Conservation (phyloP, 257 asterid species). For the Lycium barbarum region DNA sequence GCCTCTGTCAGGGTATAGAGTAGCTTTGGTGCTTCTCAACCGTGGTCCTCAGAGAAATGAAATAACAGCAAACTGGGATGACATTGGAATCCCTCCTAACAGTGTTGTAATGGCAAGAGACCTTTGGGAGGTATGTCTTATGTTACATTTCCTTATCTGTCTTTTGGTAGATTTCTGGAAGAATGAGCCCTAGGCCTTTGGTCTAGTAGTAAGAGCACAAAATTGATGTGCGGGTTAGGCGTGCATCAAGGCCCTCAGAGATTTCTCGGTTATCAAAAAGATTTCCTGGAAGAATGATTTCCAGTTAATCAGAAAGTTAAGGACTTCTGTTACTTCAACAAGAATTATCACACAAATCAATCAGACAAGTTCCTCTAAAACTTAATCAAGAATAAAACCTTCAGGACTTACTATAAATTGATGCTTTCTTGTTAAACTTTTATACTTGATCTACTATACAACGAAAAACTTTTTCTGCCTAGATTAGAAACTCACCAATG, state of each 20-base stretch:
- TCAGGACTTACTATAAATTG: background rate
- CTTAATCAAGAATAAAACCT: background rate
- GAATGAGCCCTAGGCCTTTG: background rate
- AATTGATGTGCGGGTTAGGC: background rate
- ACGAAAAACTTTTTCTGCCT: background rate
- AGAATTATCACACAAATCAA: background rate
- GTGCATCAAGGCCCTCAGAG: background rate
- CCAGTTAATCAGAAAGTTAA: background rate
- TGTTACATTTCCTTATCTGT: background rate
- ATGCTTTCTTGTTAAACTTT: background rate
- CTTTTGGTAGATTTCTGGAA: background rate
- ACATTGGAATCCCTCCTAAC: slow-evolving; percentile 66
- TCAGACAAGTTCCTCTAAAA: background rate
- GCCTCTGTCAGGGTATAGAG: slow-evolving; percentile 71
- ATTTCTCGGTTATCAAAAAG: background rate
- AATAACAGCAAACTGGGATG: slow-evolving; percentile 82
- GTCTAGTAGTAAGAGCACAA: background rate
- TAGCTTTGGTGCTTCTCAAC: slow-evolving; percentile 72
- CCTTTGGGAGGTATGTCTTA: slow-evolving; percentile 71
- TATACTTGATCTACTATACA: background rate
- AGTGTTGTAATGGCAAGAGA: slow-evolving; percentile 64
- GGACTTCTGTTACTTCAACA: background rate
- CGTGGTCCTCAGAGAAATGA: slow-evolving; percentile 48
- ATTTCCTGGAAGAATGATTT: background rate
- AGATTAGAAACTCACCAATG: background rate